Conservation (phyloP, 768 basidiomycete genomes). For the Psilocybe cubensis region DNA sequence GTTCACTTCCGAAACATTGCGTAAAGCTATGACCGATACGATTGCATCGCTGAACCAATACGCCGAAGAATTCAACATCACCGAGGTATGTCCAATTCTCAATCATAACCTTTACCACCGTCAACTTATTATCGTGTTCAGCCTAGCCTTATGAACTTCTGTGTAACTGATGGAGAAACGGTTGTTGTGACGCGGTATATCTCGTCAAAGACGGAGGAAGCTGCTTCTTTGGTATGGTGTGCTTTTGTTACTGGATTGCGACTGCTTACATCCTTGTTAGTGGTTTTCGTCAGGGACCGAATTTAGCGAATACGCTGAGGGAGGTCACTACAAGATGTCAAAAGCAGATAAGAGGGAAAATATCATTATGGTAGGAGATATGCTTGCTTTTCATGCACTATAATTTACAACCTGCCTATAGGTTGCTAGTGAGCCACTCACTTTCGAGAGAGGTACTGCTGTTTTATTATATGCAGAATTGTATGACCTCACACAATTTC, state of each 20-base stretch:
- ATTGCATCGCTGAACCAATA: conserved; percentile 79
- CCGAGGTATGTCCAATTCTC: conserved; percentile 52
- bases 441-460: conserved; percentile 84
- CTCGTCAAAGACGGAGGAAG: conserved; percentile 88
- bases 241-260: background rate
- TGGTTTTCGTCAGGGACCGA: conserved; percentile 97
- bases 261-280: conserved; percentile 33
- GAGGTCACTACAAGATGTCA: conserved; percentile 93
- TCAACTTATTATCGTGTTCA: conserved; percentile 27
- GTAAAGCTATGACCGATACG: conserved; percentile 88
- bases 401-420: conserved; percentile 23
- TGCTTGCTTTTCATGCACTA: conserved; percentile 12
- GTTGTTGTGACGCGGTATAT: conserved; percentile 96
- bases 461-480: background rate
- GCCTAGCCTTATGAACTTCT: conserved; percentile 95
- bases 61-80: conserved; percentile 71
- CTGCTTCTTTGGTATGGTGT: conserved; percentile 76
- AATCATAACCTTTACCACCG: conserved; percentile 1
- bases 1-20: conserved; percentile 74
- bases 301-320: conserved; percentile 88
- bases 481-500: background rate
- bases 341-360: conserved; percentile 96
- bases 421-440: conserved; percentile 93
- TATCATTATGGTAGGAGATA: conserved; percentile 77
- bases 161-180: conserved; percentile 93